Evolutionary conservation across 106 monocot genomes (phyloP).

Genomic region (Allium sativum): DNA sequence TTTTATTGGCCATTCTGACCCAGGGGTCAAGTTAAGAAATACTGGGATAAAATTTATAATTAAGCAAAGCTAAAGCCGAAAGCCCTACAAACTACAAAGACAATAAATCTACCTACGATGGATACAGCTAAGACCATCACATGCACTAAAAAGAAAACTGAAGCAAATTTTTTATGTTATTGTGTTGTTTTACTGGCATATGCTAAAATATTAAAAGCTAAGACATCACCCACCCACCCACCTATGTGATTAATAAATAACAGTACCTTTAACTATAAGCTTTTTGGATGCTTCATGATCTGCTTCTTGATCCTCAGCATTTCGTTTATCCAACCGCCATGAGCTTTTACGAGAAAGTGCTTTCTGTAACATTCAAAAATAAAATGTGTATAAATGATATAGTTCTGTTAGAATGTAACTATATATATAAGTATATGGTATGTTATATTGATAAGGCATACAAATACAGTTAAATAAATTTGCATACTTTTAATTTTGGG

Average conservation of each 20-base stretch:
- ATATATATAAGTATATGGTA: not conserved
- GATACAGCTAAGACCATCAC: not conserved
- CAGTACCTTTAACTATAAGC: conserved; percentile 57
- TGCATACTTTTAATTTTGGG: conserved; percentile 8
- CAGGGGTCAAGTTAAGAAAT: too few species aligned
- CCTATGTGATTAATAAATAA: not conserved
- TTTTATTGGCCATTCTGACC: too few species aligned
- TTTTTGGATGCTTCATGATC: conserved; percentile 30
- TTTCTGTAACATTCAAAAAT: conserved; percentile 35
- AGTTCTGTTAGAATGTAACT: not conserved
- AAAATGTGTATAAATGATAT: not conserved
- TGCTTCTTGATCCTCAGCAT: conserved; percentile 13
- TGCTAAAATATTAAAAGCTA: not conserved
- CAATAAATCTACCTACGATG: not conserved
- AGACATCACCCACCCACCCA: conserved; percentile 2
- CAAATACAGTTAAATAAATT: not conserved
- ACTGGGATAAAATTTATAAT: too few species aligned
- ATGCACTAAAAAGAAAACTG: not conserved
- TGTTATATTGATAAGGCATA: not conserved
- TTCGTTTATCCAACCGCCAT: conserved; percentile 43
- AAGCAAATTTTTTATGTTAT: too few species aligned
- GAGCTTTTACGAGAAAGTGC: conserved; percentile 80
- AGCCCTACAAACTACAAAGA: not conserved
- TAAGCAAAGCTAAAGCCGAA: not conserved
- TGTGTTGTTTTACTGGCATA: not conserved